Base-by-base conservation (phyloP, 2,329 filamentous ascomycete genomes). In the Sporothrix euskadiensis region DNA sequence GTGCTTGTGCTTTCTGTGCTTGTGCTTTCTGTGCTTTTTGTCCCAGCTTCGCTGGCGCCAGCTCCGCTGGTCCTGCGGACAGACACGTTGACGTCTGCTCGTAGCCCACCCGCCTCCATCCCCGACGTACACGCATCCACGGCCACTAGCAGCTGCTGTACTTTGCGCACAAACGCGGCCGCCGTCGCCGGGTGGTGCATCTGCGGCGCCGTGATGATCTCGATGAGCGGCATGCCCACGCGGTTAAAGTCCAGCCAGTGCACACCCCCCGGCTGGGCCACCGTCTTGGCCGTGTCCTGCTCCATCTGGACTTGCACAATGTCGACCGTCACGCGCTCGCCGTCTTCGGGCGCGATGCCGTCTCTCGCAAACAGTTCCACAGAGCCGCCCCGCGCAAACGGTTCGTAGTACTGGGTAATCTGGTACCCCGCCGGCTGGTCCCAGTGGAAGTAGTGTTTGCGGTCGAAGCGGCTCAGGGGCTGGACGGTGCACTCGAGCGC, bases 391-490 rank as follows among this genome's bases (percentile, higher is more conserved):
- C 86, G 89, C 0, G 90, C 90, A 77, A 91, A 89, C 0, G 90
- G 89, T 73, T 89, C 84, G 81, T 98, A 98, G 83, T 95, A 98
- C 80, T 99, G 96, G 1, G 96, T 99, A 76, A 99, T 97, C 81
- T 99, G 96, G 81, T 99, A 99, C 0, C 96, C 96, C 0, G 93
- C 88, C 0, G 96, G 96, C 82, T 99, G 96, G 81, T 99, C 96
- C 88, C 96, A 97, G 85, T 98, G 97, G 82, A 99, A 98, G 83
- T 99, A 99, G 82, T 99, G 96, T 81, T 99, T 99, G 76, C 96
- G 88, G 82, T 99, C 96, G 83, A 98, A 99, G 71, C 89, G 89
- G 81, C 94, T 97, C 77, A 88, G 86, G 1, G 83, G 85, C 79
- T 97, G 92, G 71, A 98, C 87, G 1, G 90, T 83, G 81, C 96